Evolutionary conservation across 1,139 yeast genomes (phyloP), one percentile per base, ranked within the genome.

Genomic region (Zygoascus meyerae): DNA sequence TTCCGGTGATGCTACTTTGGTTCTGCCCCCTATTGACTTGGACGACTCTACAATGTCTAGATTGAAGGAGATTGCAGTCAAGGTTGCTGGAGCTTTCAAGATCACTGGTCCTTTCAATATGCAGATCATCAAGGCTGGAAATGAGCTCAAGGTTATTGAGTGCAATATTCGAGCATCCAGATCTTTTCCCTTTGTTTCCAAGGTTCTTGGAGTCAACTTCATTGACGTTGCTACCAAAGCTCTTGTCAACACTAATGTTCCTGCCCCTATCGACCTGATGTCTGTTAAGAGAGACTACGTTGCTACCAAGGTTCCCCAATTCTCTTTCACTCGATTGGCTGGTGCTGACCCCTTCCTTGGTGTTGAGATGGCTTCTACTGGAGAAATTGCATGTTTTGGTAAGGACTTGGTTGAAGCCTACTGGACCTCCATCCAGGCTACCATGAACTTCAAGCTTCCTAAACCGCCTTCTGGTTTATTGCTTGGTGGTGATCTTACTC

Each of bases 321-420:
- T 92, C 69, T 90, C 97, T 2, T 92, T 90, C 74, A 89, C 98
- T 40, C 84, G 98, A 72, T 77, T 92, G 61, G 97, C 97, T 11
- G 98, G 98, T 56, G 98, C 98, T 41, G 98, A 92, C 68, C 98
- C 98, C 55, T 89, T 86, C 77, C 77, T 92, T 64, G 98, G 98
- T 52, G 98, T 92, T 56, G 98, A 92, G 73, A 92, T 92, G 98
- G 85, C 97, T 5, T 90, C 97, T 11, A 92, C 98, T 44, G 98
- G 98, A 66, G 98, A 92, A 72, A 84, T 92, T 63, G 98, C 98
- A 26, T 86, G 96, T 66, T 92, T 92, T 65, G 98, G 98, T 61
- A 74, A 73, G 55, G 83, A 87, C 67, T 70, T 83, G 55, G 64
- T 78, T 53, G 98, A 92, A 69, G 96, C 97, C 34, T 92, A 92